phyloP scores from a whole-genome alignment of 805 yeast species.

The Spathaspora girioi region DNA sequence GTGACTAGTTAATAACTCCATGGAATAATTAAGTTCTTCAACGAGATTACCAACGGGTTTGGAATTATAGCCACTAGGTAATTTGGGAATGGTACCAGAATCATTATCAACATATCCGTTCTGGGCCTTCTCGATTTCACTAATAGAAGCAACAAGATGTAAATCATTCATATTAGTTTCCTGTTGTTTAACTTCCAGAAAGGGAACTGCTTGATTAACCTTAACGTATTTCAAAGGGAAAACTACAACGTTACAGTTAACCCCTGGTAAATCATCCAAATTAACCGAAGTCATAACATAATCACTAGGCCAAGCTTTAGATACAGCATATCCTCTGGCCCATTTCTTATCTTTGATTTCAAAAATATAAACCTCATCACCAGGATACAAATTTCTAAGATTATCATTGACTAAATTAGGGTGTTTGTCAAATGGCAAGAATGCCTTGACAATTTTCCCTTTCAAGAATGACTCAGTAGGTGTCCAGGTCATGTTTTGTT shows the following conservation, averaged over 20 bases:
- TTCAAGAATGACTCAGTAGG: slow-evolving; percentile 34
- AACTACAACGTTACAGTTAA: slow-evolving; percentile 49
- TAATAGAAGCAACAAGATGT: slow-evolving; percentile 28
- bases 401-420: slow-evolving; percentile 34
- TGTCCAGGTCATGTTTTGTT: slow-evolving; percentile 29
- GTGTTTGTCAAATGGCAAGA: slow-evolving; percentile 39
- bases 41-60: slow-evolving; percentile 18
- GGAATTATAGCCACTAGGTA: not conserved
- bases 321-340: slow-evolving; percentile 75
- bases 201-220: slow-evolving; percentile 39
- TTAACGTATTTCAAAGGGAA: slow-evolving; percentile 58
- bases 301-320: slow-evolving; percentile 69
- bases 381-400: slow-evolving; percentile 60
- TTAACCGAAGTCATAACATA: slow-evolving; percentile 58
- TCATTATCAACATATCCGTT: slow-evolving; percentile 19
- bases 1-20: slow-evolving; percentile 57
- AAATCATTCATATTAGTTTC: slow-evolving; percentile 23
- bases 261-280: slow-evolving; percentile 60
- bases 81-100: not conserved
- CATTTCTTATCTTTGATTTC: slow-evolving; percentile 61
- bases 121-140: slow-evolving; percentile 25
- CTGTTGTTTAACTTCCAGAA: slow-evolving; percentile 25
- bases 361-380: slow-evolving; percentile 74
- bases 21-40: slow-evolving; percentile 56
- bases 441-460: slow-evolving; percentile 37